Evolutionary conservation across 176 grass and related monocot genomes (phyloP), one percentile per base, ranked within the genome.

Genomic region (Elaeis guineensis): DNA sequence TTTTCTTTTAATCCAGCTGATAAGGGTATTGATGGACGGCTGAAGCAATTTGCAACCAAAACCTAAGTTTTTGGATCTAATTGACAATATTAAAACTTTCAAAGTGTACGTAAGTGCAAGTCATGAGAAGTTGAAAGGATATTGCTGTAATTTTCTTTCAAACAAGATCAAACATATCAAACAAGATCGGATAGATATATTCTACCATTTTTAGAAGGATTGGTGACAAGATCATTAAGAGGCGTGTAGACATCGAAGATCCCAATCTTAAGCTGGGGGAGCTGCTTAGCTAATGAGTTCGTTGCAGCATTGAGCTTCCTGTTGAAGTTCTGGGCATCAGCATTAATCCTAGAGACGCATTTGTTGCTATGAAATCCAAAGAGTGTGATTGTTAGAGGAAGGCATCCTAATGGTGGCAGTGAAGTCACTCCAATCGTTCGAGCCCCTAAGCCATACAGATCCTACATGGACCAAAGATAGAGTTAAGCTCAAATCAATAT

Each of bases 171-270:
- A 28, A 28, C 0, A 5, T n/a, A n/a, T n/a, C n/a, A n/a, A n/a
- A 39, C 8, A 12, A 12, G 35, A 39, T 30, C 5, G 28, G 28
- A 30, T 30, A 6, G 1, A 30, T 6, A 30, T 30, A 1, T 2
- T 12, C 2, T 63, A 91, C 88, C 93, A 74, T 83, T 82, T 18
- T 75, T 52, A 2, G 16, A 16, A 12, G 93, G 93, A 3, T 52
- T 48, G 15, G 70, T 72, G 19, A 28, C 81, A 16, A 98, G 78
- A 59, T 79, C 79, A 57, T 72, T 29, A 0, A 98, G 70, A 2
- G 93, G 93, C 49, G 82, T 62, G 77, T 98, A 98, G 81, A 98
- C 91, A 70, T 98, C 93, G 17, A 98, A 88, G 19, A 98, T 72
- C 0, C 67, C 84, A 16, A 92, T 98, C 76, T 89, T 91, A 18